Conservation (phyloP, 768 basidiomycete species). For the Lactifluus pinguis region DNA sequence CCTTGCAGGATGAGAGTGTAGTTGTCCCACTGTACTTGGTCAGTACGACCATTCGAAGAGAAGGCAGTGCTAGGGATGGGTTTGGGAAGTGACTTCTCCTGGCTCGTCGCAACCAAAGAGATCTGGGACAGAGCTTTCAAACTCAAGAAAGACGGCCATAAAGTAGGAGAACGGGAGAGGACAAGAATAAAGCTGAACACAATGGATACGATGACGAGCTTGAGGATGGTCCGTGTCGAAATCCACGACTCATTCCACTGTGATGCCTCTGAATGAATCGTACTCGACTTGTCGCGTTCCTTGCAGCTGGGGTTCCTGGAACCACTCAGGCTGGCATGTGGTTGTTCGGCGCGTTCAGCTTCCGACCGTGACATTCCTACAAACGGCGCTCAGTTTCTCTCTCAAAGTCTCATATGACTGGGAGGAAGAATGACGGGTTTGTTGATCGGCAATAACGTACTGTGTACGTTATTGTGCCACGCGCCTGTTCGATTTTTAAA, state of each 20-base stretch:
- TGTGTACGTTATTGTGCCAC: too few species aligned
- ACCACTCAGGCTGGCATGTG: neutral
- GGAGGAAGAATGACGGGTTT: neutral
- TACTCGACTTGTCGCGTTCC: neutral
- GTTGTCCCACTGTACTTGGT: slow-evolving; percentile 18
- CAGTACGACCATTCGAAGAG: slow-evolving; percentile 14
- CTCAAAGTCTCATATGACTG: neutral
- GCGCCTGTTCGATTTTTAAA: too few species aligned
- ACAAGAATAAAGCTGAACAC: neutral
- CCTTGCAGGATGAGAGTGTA: slow-evolving; percentile 18
- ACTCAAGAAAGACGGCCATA: neutral
- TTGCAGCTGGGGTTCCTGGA: too few species aligned
- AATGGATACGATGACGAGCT: neutral
- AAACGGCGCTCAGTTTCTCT: neutral
- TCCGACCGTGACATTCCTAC: too few species aligned
- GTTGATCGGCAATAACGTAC: neutral
- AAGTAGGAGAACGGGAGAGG: neutral
- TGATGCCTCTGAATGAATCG: too few species aligned
- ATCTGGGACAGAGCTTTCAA: neutral
- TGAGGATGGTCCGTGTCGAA: neutral
- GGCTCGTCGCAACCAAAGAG: neutral
- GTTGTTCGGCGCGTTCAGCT: neutral
- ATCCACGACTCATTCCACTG: neutral
- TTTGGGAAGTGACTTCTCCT: neutral
- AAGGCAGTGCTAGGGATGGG: neutral